These are phyloP conservation scores for Wickerhamomyces kurtzmanii DNA, from an alignment of 805 yeast genomes.

Conservation along the genomic window DNA sequence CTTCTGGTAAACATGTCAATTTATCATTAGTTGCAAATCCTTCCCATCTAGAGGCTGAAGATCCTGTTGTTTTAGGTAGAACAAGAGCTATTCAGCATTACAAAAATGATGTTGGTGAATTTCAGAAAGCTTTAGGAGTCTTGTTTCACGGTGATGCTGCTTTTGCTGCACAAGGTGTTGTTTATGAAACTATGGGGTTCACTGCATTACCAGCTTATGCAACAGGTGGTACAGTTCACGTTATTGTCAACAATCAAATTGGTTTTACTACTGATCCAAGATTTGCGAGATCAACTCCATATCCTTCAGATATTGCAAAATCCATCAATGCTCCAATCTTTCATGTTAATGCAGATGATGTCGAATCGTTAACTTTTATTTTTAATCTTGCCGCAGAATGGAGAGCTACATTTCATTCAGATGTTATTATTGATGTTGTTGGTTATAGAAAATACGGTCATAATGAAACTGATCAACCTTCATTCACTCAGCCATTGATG, in stretches of 20 bases:
- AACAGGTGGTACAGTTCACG: conserved; percentile 97
- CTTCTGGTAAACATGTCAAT: conserved; percentile 94
- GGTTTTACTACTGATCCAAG: conserved; percentile 99
- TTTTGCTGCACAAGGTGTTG: conserved; percentile 98
- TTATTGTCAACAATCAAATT: conserved; percentile 95
- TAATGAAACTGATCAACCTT: conserved; percentile 98
- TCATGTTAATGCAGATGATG: conserved; percentile 98
- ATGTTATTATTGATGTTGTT: conserved; percentile 92
- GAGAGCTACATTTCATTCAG: conserved; percentile 95
- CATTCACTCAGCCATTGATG: conserved; percentile 98
- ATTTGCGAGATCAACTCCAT: conserved; percentile 93
- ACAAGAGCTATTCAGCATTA: conserved; percentile 92
- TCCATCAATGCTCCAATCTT: conserved; percentile 95
- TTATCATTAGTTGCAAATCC: conserved; percentile 97
- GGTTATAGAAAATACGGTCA: conserved; percentile 99
- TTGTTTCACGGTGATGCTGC: conserved; percentile 99
- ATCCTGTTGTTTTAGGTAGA: conserved; percentile 97
- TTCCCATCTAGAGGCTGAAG: conserved; percentile 98
- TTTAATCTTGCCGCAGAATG: conserved; percentile 97
- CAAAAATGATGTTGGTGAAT: conserved; percentile 77
- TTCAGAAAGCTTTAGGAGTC: conserved; percentile 82
- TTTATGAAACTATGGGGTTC: conserved; percentile 97
- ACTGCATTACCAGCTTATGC: conserved; percentile 87
- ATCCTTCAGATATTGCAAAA: conserved; percentile 96
- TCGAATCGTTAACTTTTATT: conserved; percentile 84